A percentile compares a stretch with the other conserved stretches of the same genome.
These are phyloP conservation scores for Pseudozyma sp. DNA, from an alignment of 1,284 basidiomycete genomes.

Conservation along the genomic window DNA sequence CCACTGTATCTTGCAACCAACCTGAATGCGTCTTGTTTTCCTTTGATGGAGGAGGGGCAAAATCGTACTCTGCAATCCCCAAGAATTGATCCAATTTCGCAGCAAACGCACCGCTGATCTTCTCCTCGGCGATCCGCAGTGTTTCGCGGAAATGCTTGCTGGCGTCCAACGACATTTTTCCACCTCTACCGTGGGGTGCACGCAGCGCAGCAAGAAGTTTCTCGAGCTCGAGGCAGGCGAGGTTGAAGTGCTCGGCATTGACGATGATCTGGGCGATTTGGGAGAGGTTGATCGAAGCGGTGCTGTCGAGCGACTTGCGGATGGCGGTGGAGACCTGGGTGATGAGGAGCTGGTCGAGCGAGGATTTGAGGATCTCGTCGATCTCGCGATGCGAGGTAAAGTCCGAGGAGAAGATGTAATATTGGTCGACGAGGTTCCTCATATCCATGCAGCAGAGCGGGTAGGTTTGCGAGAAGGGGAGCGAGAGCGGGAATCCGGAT, in stretches of 20 bases:
- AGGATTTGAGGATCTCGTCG: conserved; percentile 91
- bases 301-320: conserved; percentile 77
- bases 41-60: conserved; percentile 75
- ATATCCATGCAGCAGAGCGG: conserved; percentile 96
- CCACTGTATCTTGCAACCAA: conserved; percentile 93
- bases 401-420: conserved; percentile 95
- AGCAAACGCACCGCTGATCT: conserved; percentile 84
- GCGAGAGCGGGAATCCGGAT: conserved; percentile 76
- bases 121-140: conserved; percentile 78
- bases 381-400: conserved; percentile 87
- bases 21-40: conserved; percentile 75
- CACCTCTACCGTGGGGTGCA: conserved; percentile 81
- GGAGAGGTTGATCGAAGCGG: conserved; percentile 76
- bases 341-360: conserved; percentile 85
- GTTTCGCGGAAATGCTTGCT: conserved; percentile 78
- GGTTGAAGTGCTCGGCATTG: conserved; percentile 91
- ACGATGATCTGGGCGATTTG: conserved; percentile 94
- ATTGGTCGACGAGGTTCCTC: conserved; percentile 90
- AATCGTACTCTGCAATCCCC: conserved; percentile 92
- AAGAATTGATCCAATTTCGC: conserved; percentile 98
- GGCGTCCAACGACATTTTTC: conserved; percentile 79
- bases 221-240: conserved; percentile 86
- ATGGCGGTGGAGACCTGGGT: conserved; percentile 84
- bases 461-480: conserved; percentile 96
- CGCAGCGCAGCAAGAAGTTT: conserved; percentile 78